A percentile compares a stretch with the other conserved stretches of the same genome.
phyloP scores from a whole-genome alignment of 169 alveolate genomes.

The Plasmodium vivax region DNA sequence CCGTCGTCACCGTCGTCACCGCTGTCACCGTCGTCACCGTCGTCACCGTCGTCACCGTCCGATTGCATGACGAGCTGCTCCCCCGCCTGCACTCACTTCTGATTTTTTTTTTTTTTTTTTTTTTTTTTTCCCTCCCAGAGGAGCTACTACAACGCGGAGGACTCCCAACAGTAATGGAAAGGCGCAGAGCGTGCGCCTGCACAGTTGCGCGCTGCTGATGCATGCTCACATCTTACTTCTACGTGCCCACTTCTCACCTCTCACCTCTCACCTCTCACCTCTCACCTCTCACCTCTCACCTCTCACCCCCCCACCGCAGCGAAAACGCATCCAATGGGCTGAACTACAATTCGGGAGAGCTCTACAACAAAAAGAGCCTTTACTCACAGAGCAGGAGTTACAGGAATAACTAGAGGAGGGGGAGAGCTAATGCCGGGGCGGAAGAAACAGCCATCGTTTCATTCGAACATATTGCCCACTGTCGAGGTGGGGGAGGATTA shows the following conservation, averaged over 20 bases:
- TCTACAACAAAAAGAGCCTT: slow-evolving; percentile 27
- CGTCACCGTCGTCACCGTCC: too few species aligned
- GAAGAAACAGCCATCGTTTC: not conserved
- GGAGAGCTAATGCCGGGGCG: not conserved
- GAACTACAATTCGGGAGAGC: slow-evolving; percentile 20
- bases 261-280: too few species aligned
- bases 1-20: too few species aligned
- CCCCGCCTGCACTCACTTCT: not conserved
- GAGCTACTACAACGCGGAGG: slow-evolving; percentile 2
- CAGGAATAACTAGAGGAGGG: not conserved
- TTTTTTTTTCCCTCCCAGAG: not conserved
- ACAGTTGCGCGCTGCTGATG: not conserved
- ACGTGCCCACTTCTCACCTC: not conserved
- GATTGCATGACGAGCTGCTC: not conserved
- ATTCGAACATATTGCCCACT: not conserved
- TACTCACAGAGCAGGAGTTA: slow-evolving; percentile 20
- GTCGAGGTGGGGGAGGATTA: not conserved
- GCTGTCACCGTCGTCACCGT: too few species aligned
- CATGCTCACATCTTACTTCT: not conserved
- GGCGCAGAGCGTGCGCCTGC: not conserved
- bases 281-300: too few species aligned
- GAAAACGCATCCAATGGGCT: not conserved
- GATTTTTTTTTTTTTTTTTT: not conserved
- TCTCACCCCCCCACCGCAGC: not conserved
- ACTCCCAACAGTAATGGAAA: slow-evolving; percentile 5